A percentile compares a stretch with the other conserved stretches of the same genome.
Conservation (phyloP, 169 alveolate species). For the Nephromyces sp. region DNA sequence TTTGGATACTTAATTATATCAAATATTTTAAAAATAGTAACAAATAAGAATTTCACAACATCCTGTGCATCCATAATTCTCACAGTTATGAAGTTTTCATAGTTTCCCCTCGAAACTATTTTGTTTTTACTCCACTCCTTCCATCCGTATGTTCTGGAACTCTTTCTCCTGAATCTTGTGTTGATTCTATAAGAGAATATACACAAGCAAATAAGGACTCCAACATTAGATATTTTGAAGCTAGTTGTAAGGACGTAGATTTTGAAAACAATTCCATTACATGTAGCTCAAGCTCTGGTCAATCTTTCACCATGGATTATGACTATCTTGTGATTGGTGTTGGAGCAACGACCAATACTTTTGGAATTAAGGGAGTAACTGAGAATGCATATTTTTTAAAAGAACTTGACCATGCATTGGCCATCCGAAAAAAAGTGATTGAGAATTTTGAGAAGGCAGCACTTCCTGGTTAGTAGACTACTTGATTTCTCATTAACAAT, state of each 20-base stretch:
- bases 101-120: conserved; percentile 35
- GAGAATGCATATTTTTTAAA: conserved; percentile 26
- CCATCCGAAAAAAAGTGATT: conserved; percentile 28
- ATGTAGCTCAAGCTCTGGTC: conserved; percentile 13
- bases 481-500: too few relatives aligned
- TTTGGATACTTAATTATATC: neutral
- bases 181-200: conserved; percentile 5
- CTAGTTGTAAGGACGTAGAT: conserved; percentile 24
- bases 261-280: neutral
- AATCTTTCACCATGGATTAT: conserved; percentile 1
- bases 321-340: conserved; percentile 29
- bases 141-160: conserved; percentile 43
- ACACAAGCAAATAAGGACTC: neutral
- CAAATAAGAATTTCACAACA: neutral
- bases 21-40: neutral
- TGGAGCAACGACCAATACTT: conserved; percentile 28
- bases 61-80: too few relatives aligned
- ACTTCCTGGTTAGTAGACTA: conserved; percentile 21
- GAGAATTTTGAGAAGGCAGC: conserved; percentile 34
- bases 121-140: conserved; percentile 36
- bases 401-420: conserved; percentile 37
- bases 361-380: conserved; percentile 27
- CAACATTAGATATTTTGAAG: conserved; percentile 27
- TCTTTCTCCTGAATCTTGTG: conserved; percentile 29
- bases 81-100: conserved; percentile 28